A percentile compares a stretch with the other conserved stretches of the same genome.
Conservation (phyloP, 805 yeast genomes). For the Kuraishia capsulata region DNA sequence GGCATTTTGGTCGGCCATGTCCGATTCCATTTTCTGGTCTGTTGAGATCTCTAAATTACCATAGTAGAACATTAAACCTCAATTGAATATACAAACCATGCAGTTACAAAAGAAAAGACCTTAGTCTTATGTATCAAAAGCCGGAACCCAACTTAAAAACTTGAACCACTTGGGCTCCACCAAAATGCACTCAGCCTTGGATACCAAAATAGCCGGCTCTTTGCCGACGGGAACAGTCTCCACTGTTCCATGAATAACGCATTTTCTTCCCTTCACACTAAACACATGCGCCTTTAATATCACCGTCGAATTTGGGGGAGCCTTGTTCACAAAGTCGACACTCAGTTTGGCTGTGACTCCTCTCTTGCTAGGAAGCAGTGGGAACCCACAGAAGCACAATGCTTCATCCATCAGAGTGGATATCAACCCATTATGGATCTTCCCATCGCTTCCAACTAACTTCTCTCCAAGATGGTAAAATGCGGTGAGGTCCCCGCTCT, state of each 20-base stretch:
- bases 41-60: no score
- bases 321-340: conserved; percentile 53
- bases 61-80: no score
- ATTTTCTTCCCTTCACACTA: conserved; percentile 71
- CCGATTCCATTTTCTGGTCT: no score
- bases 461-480: conserved; percentile 65
- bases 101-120: no score
- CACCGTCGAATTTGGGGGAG: conserved; percentile 54
- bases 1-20: no score
- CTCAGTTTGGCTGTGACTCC: conserved; percentile 85
- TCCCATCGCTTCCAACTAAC: conserved; percentile 59
- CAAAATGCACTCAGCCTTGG: conserved; percentile 58
- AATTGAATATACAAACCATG: no score
- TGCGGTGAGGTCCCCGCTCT: conserved; percentile 45
- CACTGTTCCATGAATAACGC: conserved; percentile 61
- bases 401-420: conserved; percentile 80
- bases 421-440: conserved; percentile 74
- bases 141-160: conserved; percentile 47
- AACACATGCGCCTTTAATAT: conserved; percentile 59
- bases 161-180: conserved; percentile 89
- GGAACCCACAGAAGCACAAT: conserved; percentile 79
- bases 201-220: conserved; percentile 19
- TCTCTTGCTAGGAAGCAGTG: conserved; percentile 63
- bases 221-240: conserved; percentile 36
- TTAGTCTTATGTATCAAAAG: conserved; percentile 27